phyloP scores from a whole-genome alignment of 768 basidiomycete species.

The Psilocybe cyanescens region DNA sequence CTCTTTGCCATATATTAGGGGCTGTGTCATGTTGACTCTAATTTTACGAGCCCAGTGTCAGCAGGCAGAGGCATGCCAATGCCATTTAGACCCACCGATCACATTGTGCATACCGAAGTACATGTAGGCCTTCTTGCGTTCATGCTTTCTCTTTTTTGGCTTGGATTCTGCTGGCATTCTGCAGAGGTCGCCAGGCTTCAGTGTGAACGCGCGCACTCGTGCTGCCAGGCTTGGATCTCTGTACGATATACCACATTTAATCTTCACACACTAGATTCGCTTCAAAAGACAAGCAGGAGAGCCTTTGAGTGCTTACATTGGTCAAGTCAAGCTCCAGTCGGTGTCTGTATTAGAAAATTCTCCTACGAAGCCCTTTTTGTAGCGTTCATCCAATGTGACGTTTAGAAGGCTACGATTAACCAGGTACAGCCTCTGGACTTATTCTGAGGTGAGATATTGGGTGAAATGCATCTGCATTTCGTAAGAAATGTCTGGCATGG shows the following conservation, averaged over 20 bases:
- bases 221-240: conserved; percentile 1
- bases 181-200: background rate
- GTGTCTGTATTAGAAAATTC: background rate
- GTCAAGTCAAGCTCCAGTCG: background rate
- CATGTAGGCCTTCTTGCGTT: background rate
- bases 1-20: background rate
- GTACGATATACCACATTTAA: background rate
- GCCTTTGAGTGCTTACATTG: background rate
- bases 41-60: background rate
- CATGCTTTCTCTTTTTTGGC: background rate
- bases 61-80: background rate
- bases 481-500: conserved; percentile 11
- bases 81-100: background rate
- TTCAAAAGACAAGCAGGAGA: background rate
- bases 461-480: conserved; percentile 12
- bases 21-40: background rate
- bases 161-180: background rate
- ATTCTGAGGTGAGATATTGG: conserved; percentile 6
- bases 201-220: conserved; percentile 6
- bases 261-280: background rate
- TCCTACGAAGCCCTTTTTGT: conserved; percentile 5
- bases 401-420: conserved; percentile 13
- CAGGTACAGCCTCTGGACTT: conserved; percentile 4
- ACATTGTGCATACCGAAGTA: background rate
- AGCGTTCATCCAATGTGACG: conserved; percentile 14